A percentile compares a stretch with the other conserved stretches of the same genome.
phyloP scores from a whole-genome alignment of 164 flowering plant genomes.

The Buxus sempervirens region DNA sequence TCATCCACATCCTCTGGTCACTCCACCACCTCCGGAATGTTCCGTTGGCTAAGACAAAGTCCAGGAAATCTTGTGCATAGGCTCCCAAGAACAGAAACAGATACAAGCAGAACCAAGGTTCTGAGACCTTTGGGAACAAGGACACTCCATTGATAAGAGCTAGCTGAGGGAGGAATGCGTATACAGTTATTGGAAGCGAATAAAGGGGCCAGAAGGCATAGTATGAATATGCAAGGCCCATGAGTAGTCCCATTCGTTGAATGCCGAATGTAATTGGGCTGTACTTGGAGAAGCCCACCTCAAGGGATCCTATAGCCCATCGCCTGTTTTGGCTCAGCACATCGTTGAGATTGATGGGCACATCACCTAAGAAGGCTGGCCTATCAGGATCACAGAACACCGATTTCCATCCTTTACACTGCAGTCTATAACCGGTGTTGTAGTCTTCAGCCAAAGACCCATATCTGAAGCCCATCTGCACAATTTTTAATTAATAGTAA shows the following conservation, averaged over 20 bases:
- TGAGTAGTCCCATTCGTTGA: conserved; percentile 29
- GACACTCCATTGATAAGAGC: conserved; percentile 41
- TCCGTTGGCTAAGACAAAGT: conserved; percentile 31
- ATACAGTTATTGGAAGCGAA: conserved; percentile 46
- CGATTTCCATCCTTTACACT: conserved; percentile 76
- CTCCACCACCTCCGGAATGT: conserved; percentile 63
- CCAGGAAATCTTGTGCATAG: conserved; percentile 54
- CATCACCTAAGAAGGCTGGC: conserved; percentile 68
- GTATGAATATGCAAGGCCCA: conserved; percentile 38
- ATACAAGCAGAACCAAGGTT: conserved; percentile 54
- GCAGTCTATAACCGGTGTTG: conserved; percentile 61
- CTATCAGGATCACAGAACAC: conserved; percentile 60
- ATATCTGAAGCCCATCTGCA: conserved; percentile 70
- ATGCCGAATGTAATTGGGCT: conserved; percentile 50
- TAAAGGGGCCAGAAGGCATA: conserved; percentile 43
- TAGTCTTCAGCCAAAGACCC: conserved; percentile 81
- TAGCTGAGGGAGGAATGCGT: conserved; percentile 62
- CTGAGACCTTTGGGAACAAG: conserved; percentile 18
- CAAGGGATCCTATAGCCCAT: conserved; percentile 59
- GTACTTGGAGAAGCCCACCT: conserved; percentile 51
- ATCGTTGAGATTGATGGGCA: conserved; percentile 50
- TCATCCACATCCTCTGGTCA: conserved; percentile 72
- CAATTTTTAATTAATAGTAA: not conserved
- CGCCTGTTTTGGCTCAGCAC: conserved; percentile 48
- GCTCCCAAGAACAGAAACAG: conserved; percentile 52